Percentiles rank a stretch among this genome's conserved stretches.
These are phyloP conservation scores for Lactarius akahatsu DNA, from an alignment of 768 basidiomycete species.

Conservation along the genomic window DNA sequence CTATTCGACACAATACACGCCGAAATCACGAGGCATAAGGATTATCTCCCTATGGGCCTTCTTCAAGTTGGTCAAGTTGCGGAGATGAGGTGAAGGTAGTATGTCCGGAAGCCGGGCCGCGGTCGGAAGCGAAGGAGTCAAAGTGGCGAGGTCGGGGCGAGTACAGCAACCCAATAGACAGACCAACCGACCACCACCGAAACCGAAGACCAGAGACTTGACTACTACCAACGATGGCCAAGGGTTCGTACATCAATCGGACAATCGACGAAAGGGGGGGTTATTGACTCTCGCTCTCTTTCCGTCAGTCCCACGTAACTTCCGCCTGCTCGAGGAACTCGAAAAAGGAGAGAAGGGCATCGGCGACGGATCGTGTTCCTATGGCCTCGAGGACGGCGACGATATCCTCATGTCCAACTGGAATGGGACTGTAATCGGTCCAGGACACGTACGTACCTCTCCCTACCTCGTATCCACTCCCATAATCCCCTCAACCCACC, in stretches of 20 bases:
- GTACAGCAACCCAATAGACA: neutral
- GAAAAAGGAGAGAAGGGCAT: slow-evolving; percentile 99
- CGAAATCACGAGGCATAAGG: too few species aligned
- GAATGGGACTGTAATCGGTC: slow-evolving; percentile 99
- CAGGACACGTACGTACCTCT: slow-evolving; percentile 76
- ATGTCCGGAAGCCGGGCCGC: neutral
- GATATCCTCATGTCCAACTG: slow-evolving; percentile 98
- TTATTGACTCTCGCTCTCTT: neutral
- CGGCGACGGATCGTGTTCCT: slow-evolving; percentile 96
- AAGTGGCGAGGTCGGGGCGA: neutral
- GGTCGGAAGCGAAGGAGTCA: neutral
- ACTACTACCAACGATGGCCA: slow-evolving; percentile 35
- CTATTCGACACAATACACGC: too few species aligned
- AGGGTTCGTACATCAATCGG: slow-evolving; percentile 30
- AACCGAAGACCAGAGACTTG: neutral
- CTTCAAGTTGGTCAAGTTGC: too few species aligned
- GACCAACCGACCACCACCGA: neutral
- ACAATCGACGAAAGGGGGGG: neutral
- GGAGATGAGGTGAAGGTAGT: too few species aligned
- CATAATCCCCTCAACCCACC: slow-evolving; percentile 19
- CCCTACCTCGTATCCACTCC: neutral
- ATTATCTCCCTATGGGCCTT: too few species aligned
- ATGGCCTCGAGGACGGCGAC: slow-evolving; percentile 92
- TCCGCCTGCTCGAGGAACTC: slow-evolving; percentile 94
- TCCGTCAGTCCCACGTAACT: slow-evolving; percentile 88